Conservation (phyloP, 495 filamentous ascomycete species). For the Hypomontagnella submonticulosa region DNA sequence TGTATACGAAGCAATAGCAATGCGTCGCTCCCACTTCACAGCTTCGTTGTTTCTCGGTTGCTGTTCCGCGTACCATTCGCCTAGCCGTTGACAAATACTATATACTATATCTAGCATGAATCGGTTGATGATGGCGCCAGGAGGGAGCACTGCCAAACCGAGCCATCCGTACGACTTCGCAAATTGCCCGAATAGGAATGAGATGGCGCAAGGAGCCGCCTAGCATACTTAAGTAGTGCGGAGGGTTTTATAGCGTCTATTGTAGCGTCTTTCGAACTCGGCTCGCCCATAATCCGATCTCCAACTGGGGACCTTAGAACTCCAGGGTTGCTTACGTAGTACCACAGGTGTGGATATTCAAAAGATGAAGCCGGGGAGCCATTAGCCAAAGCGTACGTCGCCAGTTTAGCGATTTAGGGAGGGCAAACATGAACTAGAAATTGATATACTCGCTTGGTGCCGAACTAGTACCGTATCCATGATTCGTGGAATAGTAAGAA, state of each 20-base stretch:
- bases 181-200: constrained; percentile 28
- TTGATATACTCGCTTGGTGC: constrained; percentile 5
- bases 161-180: constrained; percentile 24
- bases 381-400: neutral
- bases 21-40: neutral
- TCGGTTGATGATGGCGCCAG: constrained; percentile 14
- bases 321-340: too few species aligned
- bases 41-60: constrained; percentile 24
- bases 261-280: too few species aligned
- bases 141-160: constrained; percentile 19
- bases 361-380: neutral
- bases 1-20: neutral
- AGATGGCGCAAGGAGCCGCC: neutral
- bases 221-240: neutral
- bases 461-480: constrained; percentile 8
- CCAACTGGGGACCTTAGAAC: constrained; percentile 4
- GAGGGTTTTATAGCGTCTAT: neutral
- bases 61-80: constrained; percentile 27
- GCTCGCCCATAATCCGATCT: constrained; percentile 1
- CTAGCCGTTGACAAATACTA: constrained; percentile 37
- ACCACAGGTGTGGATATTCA: neutral
- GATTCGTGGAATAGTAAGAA: constrained; percentile 26
- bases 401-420: constrained; percentile 5
- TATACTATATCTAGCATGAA: constrained; percentile 26
- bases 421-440: constrained; percentile 4